Evolutionary conservation across 805 yeast species (phyloP).

Genomic region (Zygosaccharomyces pseudorouxii): DNA sequence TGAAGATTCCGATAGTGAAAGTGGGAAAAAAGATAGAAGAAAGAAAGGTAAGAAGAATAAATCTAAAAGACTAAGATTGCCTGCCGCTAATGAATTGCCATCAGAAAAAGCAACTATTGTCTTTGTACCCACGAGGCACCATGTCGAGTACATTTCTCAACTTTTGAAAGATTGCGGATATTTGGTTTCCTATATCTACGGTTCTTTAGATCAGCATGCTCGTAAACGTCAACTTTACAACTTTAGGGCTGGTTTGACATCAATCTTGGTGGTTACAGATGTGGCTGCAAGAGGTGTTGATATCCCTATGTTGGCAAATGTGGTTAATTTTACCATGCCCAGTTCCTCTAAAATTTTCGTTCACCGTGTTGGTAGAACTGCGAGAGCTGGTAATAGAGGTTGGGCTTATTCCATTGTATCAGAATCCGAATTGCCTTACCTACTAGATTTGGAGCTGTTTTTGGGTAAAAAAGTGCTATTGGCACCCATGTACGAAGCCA

Average conservation of each 20-base stretch:
- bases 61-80: slow-evolving; percentile 52
- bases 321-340: slow-evolving; percentile 85
- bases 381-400: slow-evolving; percentile 97
- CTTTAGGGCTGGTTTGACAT: slow-evolving; percentile 78
- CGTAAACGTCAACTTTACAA: slow-evolving; percentile 82
- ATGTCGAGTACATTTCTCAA: slow-evolving; percentile 82
- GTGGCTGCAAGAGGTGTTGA: slow-evolving; percentile 99
- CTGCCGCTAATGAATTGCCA: slow-evolving; percentile 80
- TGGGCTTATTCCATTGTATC: slow-evolving; percentile 92
- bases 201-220: slow-evolving; percentile 92
- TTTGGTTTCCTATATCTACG: slow-evolving; percentile 84
- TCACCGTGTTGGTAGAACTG: slow-evolving; percentile 98
- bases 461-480: slow-evolving; percentile 75
- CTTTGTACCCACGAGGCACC: slow-evolving; percentile 96
- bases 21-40: slow-evolving; percentile 21
- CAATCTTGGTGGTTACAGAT: slow-evolving; percentile 92
- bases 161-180: slow-evolving; percentile 75
- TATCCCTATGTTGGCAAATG: slow-evolving; percentile 94
- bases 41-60: slow-evolving; percentile 38
- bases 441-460: slow-evolving; percentile 85
- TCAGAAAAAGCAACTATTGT: slow-evolving; percentile 83
- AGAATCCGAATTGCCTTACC: slow-evolving; percentile 83
- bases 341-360: slow-evolving; percentile 89
- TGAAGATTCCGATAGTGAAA: slow-evolving; percentile 45
- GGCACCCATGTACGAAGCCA: slow-evolving; percentile 64